phyloP scores from a whole-genome alignment of 2,329 filamentous ascomycete genomes.

The Fusarium tuaranense region DNA sequence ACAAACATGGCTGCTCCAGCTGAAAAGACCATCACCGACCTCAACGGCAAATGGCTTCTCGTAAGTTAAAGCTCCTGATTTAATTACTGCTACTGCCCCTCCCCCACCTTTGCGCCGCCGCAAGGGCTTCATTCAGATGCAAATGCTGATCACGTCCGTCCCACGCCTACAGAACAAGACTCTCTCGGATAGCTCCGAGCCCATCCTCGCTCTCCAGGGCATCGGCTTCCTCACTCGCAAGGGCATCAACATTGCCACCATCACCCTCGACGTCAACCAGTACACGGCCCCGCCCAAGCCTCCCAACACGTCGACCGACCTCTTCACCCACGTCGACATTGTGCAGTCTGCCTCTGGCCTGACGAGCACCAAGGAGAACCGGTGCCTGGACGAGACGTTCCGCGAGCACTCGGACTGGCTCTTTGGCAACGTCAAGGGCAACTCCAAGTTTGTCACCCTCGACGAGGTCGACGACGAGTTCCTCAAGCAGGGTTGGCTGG shows the following conservation, averaged over 20 bases:
- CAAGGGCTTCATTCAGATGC: neutral
- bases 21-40: slow-evolving; percentile 73
- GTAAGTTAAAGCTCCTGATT: slow-evolving; percentile 56
- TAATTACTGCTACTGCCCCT: neutral
- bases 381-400: slow-evolving; percentile 62
- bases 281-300: slow-evolving; percentile 59
- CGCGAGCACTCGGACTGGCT: slow-evolving; percentile 82
- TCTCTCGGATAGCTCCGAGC: slow-evolving; percentile 76
- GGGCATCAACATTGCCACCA: slow-evolving; percentile 74
- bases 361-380: slow-evolving; percentile 70
- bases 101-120: neutral
- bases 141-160: slow-evolving; percentile 6
- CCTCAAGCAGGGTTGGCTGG: slow-evolving; percentile 69
- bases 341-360: slow-evolving; percentile 80
- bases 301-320: slow-evolving; percentile 54
- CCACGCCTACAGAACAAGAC: slow-evolving; percentile 74
- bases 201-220: slow-evolving; percentile 78
- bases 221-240: slow-evolving; percentile 80
- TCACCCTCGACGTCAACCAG: slow-evolving; percentile 74
- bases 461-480: slow-evolving; percentile 66
- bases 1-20: slow-evolving; percentile 77
- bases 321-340: slow-evolving; percentile 74
- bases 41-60: slow-evolving; percentile 77
- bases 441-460: slow-evolving; percentile 62
- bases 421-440: slow-evolving; percentile 78